Conservation (phyloP, 192 early-diverging fungal species). For the Coemansia furcata region DNA sequence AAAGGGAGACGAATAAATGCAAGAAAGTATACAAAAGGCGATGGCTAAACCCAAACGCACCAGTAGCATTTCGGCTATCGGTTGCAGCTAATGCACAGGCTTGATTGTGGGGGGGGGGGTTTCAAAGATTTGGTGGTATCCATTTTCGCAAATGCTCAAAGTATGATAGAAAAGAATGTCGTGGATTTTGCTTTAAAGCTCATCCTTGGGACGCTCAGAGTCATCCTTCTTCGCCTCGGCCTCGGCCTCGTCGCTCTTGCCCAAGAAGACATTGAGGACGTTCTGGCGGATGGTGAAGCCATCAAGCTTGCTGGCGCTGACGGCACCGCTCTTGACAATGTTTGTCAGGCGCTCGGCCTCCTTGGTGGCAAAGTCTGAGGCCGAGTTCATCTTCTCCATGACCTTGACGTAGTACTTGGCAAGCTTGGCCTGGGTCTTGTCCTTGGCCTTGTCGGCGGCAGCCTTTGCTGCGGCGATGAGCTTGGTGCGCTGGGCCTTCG, state of each 20-base stretch:
- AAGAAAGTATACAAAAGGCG: background rate
- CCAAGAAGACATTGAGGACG: conserved; percentile 64
- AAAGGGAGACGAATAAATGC: background rate
- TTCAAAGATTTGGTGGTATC: too few species aligned
- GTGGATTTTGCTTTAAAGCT: conserved; percentile 25
- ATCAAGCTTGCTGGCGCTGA: conserved; percentile 73
- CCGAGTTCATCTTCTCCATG: conserved; percentile 79
- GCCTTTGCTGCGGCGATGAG: conserved; percentile 51
- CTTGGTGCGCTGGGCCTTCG: conserved; percentile 46
- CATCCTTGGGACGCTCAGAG: conserved; percentile 44
- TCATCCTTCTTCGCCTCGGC: conserved; percentile 10
- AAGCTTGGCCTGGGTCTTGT: conserved; percentile 50
- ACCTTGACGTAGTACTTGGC: conserved; percentile 89
- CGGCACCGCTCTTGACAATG: conserved; percentile 66
- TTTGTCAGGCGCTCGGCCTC: conserved; percentile 82
- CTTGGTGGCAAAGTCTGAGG: conserved; percentile 68
- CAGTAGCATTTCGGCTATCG: background rate
- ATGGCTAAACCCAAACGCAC: background rate
- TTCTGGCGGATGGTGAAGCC: conserved; percentile 85
- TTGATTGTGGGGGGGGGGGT: background rate
- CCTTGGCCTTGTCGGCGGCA: conserved; percentile 49
- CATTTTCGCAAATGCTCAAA: background rate
- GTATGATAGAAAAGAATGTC: background rate
- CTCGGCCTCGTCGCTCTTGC: conserved; percentile 35
- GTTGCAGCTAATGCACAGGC: background rate